phyloP scores from a whole-genome alignment of 148 eudicot genomes.

The Camellia japonica region DNA sequence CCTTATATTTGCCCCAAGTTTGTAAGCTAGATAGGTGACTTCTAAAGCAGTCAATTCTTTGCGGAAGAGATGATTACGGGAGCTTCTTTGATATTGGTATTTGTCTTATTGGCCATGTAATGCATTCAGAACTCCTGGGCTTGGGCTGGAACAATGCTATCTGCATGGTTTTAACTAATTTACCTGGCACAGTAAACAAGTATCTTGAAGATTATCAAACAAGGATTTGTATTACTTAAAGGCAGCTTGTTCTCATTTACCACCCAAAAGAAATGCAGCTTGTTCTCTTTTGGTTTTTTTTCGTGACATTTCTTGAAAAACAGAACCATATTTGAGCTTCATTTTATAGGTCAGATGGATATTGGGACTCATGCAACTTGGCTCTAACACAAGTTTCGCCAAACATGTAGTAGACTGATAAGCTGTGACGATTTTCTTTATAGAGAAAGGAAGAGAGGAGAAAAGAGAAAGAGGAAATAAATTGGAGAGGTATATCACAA shows the following conservation, averaged over 20 bases:
- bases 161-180: not conserved
- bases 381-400: not conserved
- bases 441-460: not conserved
- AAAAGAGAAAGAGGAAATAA: not conserved
- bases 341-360: not conserved
- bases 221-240: not conserved
- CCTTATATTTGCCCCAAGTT: not conserved
- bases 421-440: not conserved
- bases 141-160: not conserved
- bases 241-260: not conserved
- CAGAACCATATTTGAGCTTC: not conserved
- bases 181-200: not conserved
- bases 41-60: not conserved
- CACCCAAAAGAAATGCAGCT: not conserved
- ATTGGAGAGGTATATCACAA: not conserved
- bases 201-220: not conserved
- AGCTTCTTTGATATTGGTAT: not conserved
- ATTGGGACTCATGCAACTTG: not conserved
- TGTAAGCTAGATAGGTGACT: not conserved
- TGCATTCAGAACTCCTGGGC: not conserved
- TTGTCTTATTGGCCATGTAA: not conserved
- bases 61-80: not conserved
- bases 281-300: not conserved
- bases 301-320: not conserved
- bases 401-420: not conserved